phyloP scores from a whole-genome alignment of 345 rosid genomes.

The Eucalyptus tenuipes region DNA sequence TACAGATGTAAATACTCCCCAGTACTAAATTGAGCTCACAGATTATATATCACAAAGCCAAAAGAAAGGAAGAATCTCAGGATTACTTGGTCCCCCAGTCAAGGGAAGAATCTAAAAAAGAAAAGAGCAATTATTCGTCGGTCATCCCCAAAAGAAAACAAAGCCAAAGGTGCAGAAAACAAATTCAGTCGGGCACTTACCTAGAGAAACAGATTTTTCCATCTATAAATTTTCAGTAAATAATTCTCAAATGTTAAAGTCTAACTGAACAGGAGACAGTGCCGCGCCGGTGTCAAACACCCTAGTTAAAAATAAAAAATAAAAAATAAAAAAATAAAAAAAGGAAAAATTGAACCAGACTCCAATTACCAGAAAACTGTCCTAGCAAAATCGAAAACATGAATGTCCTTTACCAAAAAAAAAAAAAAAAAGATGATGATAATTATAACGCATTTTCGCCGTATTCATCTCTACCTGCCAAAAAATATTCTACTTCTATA shows the following conservation, averaged over 20 bases:
- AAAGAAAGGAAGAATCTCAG: neutral
- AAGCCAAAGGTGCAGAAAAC: neutral
- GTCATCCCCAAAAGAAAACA: neutral
- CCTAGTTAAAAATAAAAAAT: neutral
- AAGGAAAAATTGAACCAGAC: neutral
- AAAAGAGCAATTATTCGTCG: neutral
- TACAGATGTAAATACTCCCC: neutral
- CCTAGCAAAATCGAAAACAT: neutral
- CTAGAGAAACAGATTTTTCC: neutral
- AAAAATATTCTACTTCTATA: neutral
- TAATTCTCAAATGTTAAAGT: neutral
- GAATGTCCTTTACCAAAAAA: neutral
- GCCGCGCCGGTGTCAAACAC: neutral
- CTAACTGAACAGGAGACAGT: neutral
- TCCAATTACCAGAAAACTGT: neutral
- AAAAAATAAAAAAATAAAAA: too few relatives aligned
- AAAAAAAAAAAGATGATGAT: neutral
- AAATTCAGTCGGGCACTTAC: neutral
- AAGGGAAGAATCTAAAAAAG: neutral
- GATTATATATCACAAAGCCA: neutral
- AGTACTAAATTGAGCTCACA: neutral
- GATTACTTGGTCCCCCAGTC: neutral
- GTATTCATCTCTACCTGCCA: neutral
- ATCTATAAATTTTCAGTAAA: neutral
- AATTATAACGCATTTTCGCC: neutral